These are phyloP conservation scores for Talaromyces albobiverticillius DNA, from an alignment of 2,329 filamentous ascomycete genomes.

Conservation along the genomic window DNA sequence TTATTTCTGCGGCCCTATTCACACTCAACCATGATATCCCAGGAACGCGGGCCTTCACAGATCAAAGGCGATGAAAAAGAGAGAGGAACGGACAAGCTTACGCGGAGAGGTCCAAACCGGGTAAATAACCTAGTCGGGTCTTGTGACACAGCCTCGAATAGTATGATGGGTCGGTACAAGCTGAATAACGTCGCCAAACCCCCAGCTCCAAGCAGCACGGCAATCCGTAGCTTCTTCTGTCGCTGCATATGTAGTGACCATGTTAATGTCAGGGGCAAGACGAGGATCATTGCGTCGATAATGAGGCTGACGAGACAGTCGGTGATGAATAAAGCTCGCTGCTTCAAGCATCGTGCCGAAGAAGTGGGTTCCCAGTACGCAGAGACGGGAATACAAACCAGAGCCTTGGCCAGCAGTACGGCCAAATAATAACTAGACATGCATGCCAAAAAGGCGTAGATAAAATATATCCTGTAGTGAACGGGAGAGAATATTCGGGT, in stretches of 20 bases:
- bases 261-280: conserved; percentile 50
- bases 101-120: background rate
- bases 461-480: conserved; percentile 1
- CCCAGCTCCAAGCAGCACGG: conserved; percentile 1
- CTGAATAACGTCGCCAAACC: conserved; percentile 4
- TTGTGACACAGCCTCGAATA: background rate
- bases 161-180: background rate
- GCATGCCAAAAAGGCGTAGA: conserved; percentile 1
- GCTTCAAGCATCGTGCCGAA: background rate
- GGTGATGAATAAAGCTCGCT: conserved; percentile 4
- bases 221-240: conserved; percentile 34
- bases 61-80: conserved; percentile 12
- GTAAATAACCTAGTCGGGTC: background rate
- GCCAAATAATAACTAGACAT: background rate
- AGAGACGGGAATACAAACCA: conserved; percentile 1
- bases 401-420: background rate
- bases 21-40: conserved; percentile 26
- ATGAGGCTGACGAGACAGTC: conserved; percentile 20
- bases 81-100: background rate
- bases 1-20: conserved; percentile 2
- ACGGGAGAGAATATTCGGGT: conserved; percentile 1
- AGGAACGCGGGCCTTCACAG: background rate
- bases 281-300: conserved; percentile 54
- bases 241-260: conserved; percentile 44
- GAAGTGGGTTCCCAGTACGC: conserved; percentile 3